Evolutionary conservation across 306 rosid genomes (phyloP), one percentile per base, ranked within the genome.

Genomic region (Cicer pinnatifidum): DNA sequence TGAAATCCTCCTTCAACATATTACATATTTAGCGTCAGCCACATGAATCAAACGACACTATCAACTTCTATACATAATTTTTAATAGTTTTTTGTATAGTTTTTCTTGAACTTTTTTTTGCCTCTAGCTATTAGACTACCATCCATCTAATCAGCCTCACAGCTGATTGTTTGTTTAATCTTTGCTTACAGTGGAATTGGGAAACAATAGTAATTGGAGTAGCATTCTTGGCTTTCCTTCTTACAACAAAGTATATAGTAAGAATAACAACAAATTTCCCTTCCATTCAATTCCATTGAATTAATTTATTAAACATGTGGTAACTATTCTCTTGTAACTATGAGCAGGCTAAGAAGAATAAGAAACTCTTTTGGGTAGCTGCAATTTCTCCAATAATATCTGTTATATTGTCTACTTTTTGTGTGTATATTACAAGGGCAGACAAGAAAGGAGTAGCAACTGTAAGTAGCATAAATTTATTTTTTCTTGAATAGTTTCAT

Each of bases 171-270:
- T 28, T 28, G 35, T 71, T 33, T 28, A n/a, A 57, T 64, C 2
- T 79, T 64, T 71, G 44, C n/a, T 51, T 72, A 45, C 96, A 94
- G 98, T 94, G 98, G 98, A 94, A 91, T 84, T 91, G 92, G 96
- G 69, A 84, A 77, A 91, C 98, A 12, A 83, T 89, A 69, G 65
- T 83, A 19, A 89, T 94, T 35, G 98, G 92, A 58, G 6, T 82
- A 16, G 37, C 94, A 67, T 89, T 88, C 79, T 79, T 94, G 87
- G 77, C 7, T 39, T 89, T 84, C 78, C 90, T 94, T 80, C 85
- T 91, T 8, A 0, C 71, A 41, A 16, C 92, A n/a, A 94, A 89
- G 63, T 78, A 87, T 58, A 84, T 91, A 8, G 98, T 91, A 84
- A 80, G 87, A 60, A 74, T 77, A 28, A 33, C 72, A 45, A 47